These are phyloP conservation scores for Aspergillus sparsus DNA, from an alignment of 495 filamentous ascomycete genomes.

Conservation along the genomic window DNA sequence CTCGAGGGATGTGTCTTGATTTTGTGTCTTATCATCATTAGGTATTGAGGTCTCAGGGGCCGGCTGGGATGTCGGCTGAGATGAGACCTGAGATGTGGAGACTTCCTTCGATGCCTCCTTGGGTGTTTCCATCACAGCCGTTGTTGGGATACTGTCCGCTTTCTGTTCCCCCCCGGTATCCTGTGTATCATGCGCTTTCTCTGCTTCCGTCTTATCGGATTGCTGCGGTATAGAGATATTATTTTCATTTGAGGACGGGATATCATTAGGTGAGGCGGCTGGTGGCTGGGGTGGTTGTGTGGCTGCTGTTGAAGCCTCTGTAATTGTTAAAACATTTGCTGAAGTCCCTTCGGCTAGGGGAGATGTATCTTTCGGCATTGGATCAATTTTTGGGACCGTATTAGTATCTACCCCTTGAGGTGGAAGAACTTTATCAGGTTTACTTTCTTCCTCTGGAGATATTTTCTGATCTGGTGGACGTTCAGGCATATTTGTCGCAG, in stretches of 20 bases:
- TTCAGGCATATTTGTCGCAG: constrained; percentile 10
- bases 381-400: neutral
- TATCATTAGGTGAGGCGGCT: constrained; percentile 32
- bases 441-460: constrained; percentile 16
- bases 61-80: constrained; percentile 1
- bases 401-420: constrained; percentile 1
- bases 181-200: neutral
- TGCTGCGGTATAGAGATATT: constrained; percentile 4
- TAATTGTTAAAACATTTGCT: constrained; percentile 1
- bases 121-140: neutral
- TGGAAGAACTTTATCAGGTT: constrained; percentile 16
- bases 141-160: neutral
- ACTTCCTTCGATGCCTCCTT: constrained; percentile 5
- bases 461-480: constrained; percentile 1
- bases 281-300: constrained; percentile 16
- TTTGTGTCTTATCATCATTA: constrained; percentile 6
- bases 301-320: neutral
- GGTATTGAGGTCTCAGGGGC: neutral
- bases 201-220: constrained; percentile 6
- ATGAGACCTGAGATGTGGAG: neutral
- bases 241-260: constrained; percentile 38
- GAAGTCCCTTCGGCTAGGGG: constrained; percentile 6
- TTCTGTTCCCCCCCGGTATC: constrained; percentile 1
- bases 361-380: constrained; percentile 6
- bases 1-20: constrained; percentile 5